Percentiles rank a stretch among this genome's conserved stretches.
phyloP scores from a whole-genome alignment of 495 filamentous ascomycete species.

The Aspergillus nidulans region DNA sequence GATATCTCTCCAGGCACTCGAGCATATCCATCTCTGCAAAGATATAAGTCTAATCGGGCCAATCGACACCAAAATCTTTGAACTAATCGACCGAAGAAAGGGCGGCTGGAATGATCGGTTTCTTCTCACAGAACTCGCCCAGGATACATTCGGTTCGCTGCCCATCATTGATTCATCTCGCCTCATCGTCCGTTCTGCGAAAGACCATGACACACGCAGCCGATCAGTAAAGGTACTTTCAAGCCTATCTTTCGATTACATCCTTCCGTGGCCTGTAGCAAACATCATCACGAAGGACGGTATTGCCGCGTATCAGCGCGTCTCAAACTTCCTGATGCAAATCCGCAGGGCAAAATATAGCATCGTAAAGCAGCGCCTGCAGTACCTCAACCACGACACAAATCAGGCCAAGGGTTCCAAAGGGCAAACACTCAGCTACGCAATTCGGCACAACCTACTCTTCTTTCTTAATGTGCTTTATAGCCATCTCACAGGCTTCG shows the following conservation, averaged over 20 bases:
- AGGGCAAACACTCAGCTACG: slow-evolving; percentile 50
- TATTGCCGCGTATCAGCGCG: slow-evolving; percentile 58
- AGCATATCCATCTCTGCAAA: slow-evolving; percentile 66
- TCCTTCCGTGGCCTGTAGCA: slow-evolving; percentile 79
- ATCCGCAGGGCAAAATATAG: slow-evolving; percentile 66
- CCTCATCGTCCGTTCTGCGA: slow-evolving; percentile 48
- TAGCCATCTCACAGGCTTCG: slow-evolving; percentile 68
- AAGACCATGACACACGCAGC: slow-evolving; percentile 16
- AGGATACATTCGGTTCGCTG: slow-evolving; percentile 56
- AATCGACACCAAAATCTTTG: slow-evolving; percentile 68
- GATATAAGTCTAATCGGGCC: slow-evolving; percentile 60
- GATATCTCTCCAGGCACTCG: slow-evolving; percentile 60
- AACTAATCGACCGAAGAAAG: slow-evolving; percentile 65
- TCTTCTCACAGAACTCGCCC: slow-evolving; percentile 72
- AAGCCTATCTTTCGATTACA: slow-evolving; percentile 54
- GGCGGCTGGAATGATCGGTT: slow-evolving; percentile 77
- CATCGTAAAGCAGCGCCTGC: slow-evolving; percentile 54
- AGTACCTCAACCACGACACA: slow-evolving; percentile 18
- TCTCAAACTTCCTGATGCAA: slow-evolving; percentile 75
- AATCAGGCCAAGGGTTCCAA: slow-evolving; percentile 10
- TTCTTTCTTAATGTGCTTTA: slow-evolving; percentile 75
- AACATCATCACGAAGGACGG: slow-evolving; percentile 67
- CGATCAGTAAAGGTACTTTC: slow-evolving; percentile 50
- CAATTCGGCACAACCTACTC: slow-evolving; percentile 66
- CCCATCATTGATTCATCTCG: slow-evolving; percentile 52